Conservation (phyloP, 169 alveolate genomes). For the Plasmodium coatneyi region DNA sequence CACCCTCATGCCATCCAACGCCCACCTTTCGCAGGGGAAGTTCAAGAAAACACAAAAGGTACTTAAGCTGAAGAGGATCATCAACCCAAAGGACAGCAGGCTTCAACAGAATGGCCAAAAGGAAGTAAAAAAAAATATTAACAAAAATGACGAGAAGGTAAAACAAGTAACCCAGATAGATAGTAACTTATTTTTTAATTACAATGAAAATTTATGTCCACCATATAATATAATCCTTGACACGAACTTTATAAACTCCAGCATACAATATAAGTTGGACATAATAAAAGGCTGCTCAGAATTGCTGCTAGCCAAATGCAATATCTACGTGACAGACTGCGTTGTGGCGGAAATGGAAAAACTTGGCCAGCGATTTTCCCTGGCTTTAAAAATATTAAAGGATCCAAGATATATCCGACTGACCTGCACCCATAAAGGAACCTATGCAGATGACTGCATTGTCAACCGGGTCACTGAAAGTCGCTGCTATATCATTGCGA, state of each 20-base stretch:
- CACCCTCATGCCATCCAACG: background rate
- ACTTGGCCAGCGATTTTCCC: conserved; percentile 96
- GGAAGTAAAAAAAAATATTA: conserved; percentile 21
- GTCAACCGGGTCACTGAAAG: conserved; percentile 96
- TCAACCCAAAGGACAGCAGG: conserved; percentile 82
- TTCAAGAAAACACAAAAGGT: conserved; percentile 81
- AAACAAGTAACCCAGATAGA: conserved; percentile 68
- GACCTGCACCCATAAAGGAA: conserved; percentile 97
- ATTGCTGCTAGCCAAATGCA: conserved; percentile 96
- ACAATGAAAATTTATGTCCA: conserved; percentile 96
- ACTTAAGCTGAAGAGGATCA: conserved; percentile 78
- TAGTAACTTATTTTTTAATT: conserved; percentile 84
- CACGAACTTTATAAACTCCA: conserved; percentile 98
- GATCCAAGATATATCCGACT: conserved; percentile 97
- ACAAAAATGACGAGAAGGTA: conserved; percentile 23
- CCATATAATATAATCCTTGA: conserved; percentile 98
- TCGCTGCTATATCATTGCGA: conserved; percentile 97
- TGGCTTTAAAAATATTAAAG: conserved; percentile 96
- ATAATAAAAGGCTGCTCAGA: conserved; percentile 96
- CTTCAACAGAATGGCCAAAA: conserved; percentile 68
- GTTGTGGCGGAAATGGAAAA: conserved; percentile 99
- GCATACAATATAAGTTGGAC: conserved; percentile 98
- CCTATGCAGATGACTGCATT: conserved; percentile 99
- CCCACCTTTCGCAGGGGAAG: conserved; percentile 71
- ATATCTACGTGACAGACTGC: conserved; percentile 98